Conservation (phyloP, 306 rosid genomes). For the Vicia faba region DNA sequence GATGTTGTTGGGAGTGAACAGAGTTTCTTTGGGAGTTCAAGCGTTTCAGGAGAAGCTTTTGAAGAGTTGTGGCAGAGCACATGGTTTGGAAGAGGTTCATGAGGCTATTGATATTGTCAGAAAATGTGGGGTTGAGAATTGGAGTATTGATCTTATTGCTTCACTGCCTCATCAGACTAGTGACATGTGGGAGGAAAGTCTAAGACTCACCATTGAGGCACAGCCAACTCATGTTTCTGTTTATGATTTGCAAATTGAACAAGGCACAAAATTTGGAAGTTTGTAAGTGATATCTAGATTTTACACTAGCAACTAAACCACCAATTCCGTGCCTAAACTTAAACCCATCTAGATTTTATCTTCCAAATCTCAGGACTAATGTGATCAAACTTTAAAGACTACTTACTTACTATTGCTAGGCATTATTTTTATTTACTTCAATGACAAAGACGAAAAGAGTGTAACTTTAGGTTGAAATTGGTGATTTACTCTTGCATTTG, state of each 20-base stretch:
- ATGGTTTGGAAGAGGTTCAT: slow-evolving; percentile 71
- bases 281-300: slow-evolving; percentile 52
- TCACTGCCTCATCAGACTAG: slow-evolving; percentile 81
- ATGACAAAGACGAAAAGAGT: not conserved
- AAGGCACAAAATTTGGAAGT: slow-evolving; percentile 79
- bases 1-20: slow-evolving; percentile 72
- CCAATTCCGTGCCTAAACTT: not conserved
- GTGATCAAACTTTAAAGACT: not conserved
- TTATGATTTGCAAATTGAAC: slow-evolving; percentile 88
- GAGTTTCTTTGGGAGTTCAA: slow-evolving; percentile 93
- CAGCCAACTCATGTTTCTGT: slow-evolving; percentile 83
- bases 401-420: not conserved
- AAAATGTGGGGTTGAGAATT: slow-evolving; percentile 72
- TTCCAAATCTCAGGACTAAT: not conserved
- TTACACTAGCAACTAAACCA: not conserved
- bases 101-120: slow-evolving; percentile 75
- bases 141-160: slow-evolving; percentile 94
- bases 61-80: slow-evolving; percentile 89
- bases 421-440: not conserved
- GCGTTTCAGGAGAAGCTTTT: slow-evolving; percentile 85
- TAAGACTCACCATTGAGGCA: slow-evolving; percentile 68
- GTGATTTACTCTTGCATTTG: not conserved
- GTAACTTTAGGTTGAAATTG: not conserved
- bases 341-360: not conserved
- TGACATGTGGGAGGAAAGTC: slow-evolving; percentile 87